Evolutionary conservation across 768 basidiomycete genomes (phyloP), one percentile per base, ranked within the genome.

Genomic region (Leccinellum luteum): DNA sequence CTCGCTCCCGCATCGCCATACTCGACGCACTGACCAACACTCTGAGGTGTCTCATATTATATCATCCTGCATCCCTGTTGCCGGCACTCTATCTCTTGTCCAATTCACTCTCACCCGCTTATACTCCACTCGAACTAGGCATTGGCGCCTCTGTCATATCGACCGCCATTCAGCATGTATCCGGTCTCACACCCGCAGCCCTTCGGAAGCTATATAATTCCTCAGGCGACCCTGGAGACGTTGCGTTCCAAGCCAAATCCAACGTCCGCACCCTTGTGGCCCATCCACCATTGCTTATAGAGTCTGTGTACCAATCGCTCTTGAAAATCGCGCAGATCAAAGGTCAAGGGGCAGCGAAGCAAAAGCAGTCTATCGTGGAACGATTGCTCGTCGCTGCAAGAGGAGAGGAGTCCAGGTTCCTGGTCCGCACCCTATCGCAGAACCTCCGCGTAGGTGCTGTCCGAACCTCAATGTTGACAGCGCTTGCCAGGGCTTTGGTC

Each of bases 361-460:
- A 83, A 58, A 94, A 92, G 69, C 89, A 89, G 51, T 84, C 83
- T 38, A 77, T 92, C 17, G 87, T 94, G 2, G 86, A 93, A 67
- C 87, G 82, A 65, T 77, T 96, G 23, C 81, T 96, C n/a, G 81
- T 96, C 6, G 81, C 90, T 10, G 88, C 94, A 1, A 83, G 79
- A 57, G 94, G 93, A 23, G 94, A 96, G 72, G 92, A 97, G 74
- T 80, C 83, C n/a, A 81, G 93, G 28, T 97, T 85, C 65, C 77
- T 96, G 43, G 86, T 88, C 30, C 81, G 90, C 38, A 90, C 83
- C 3, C 76, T 94, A 27, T 84, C 80, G 28, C 82, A 83, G 66
- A 87, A 92, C 69, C 76, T 93, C 45, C 84, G 92, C 48, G 94
- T 96, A 15, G 94, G 94, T 1, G 94, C 94, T 3, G 92, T 94